Conservation (phyloP, 495 filamentous ascomycete species). For the Trypethelium eluteriae region DNA sequence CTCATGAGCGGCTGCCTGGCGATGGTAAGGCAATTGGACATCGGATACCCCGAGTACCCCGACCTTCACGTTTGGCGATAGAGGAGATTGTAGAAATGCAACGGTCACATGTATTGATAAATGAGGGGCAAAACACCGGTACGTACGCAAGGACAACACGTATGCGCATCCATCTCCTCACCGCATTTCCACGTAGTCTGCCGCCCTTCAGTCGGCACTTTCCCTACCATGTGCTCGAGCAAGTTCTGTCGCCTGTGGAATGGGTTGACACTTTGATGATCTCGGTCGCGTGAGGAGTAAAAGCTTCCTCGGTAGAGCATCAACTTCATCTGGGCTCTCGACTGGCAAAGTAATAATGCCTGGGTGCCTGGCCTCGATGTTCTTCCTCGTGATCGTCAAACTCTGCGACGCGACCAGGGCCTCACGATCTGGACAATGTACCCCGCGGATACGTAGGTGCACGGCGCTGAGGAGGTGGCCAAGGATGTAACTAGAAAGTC, state of each 20-base stretch:
- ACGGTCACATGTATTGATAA: constrained; percentile 10
- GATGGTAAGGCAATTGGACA: background rate
- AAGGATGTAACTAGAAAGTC: background rate
- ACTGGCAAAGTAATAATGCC: background rate
- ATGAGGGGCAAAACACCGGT: background rate
- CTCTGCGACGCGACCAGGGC: background rate
- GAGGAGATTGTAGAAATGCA: constrained; percentile 3
- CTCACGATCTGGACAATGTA: background rate
- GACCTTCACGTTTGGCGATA: background rate
- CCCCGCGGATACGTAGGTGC: background rate
- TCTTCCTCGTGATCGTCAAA: constrained; percentile 7
- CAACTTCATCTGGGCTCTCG: background rate
- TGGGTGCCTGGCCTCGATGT: no score
- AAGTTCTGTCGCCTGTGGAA: background rate
- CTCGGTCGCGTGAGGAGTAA: background rate
- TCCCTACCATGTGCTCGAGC: background rate
- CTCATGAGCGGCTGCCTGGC: background rate
- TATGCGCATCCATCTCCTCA: background rate
- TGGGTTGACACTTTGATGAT: background rate
- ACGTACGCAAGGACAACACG: background rate
- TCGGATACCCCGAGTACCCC: background rate
- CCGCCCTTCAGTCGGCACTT: background rate
- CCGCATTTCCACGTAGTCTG: background rate
- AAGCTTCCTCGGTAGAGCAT: background rate
- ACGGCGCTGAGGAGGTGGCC: background rate